Percentiles rank a stretch among this genome's conserved stretches.
Conservation (phyloP, 352 stramenopile genomes). For the Globisporangium camurandrum region DNA sequence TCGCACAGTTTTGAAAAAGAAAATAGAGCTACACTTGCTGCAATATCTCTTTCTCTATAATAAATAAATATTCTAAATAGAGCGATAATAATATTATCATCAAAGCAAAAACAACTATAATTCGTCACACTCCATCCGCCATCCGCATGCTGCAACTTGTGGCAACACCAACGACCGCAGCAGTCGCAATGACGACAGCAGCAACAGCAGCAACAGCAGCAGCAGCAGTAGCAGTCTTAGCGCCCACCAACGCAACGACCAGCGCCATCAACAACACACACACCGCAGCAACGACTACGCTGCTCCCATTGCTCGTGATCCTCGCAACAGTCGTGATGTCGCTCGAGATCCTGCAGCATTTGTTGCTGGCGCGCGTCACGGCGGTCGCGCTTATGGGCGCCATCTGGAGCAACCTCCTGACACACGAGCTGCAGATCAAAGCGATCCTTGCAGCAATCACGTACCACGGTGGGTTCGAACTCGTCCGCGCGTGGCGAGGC, state of each 20-base stretch:
- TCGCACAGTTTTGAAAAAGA: no score
- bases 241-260: no score
- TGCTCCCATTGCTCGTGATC: conserved; percentile 43
- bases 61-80: no score
- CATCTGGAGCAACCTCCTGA: conserved; percentile 27
- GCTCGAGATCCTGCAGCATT: conserved; percentile 54
- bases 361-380: conserved; percentile 34
- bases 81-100: no score
- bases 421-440: conserved; percentile 28
- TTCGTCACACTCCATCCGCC: no score
- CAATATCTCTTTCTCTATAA: no score
- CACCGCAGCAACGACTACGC: conserved; percentile 1
- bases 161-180: background rate
- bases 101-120: no score
- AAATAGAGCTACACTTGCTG: no score
- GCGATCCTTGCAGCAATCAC: conserved; percentile 33
- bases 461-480: conserved; percentile 33
- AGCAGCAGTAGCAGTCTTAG: no score
- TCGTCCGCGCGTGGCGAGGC: conserved; percentile 28
- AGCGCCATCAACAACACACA: no score
- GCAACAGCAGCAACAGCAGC: conserved; percentile 1
- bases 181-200: background rate
- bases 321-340: conserved; percentile 33
- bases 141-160: background rate
- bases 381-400: conserved; percentile 27